Base-by-base conservation (phyloP, 805 yeast genomes). In the Yueomyces sp. region DNA sequence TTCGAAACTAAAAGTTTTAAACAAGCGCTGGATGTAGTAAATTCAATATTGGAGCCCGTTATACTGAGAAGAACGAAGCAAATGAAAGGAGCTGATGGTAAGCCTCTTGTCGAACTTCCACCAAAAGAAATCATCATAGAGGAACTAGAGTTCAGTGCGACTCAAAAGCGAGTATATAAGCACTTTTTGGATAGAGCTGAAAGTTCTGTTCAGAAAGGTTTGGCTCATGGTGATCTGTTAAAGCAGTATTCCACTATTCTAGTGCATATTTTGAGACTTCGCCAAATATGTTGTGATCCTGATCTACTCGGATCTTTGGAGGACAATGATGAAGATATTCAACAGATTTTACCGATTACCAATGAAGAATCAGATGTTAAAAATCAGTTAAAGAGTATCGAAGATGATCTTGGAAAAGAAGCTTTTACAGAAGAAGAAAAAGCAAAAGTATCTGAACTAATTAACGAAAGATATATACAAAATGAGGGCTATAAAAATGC, bases 221-320 rank as follows among this genome's bases (percentile, higher is more conserved):
- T 81, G 48, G 72, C 66, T 36, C 65, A 71, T 3, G 96, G 95
- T 4, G 74, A 79, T 46, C 63, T 83, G n/a, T 58, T 84, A 50
- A 78, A 76, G 48, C 76, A 74, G 44, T 90, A 85, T 58, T 76
- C 92, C 2, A 77, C 83, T 30, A 85, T 90, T 51, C 65, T 90
- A 50, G 81, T 92, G 2, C 92, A 85, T 56, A 81, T 90, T 43
- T 61, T 90, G 49, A 68, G 97, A 44, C 67, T 90, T 36, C 70
- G 97, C 46, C 97, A 90, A 58, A 74, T 82, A 0, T 90, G 96
- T 57, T 86, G 95, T 55, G 96, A 90, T 57, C 71, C 81, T 19
- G 76, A 76, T 43, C 65, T 88, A 45, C 72, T 87, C 3, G 64
- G 73, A 7, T 64, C 67, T 2, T 59, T 60, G 37, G 70, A 67